phyloP scores from a whole-genome alignment of 345 rosid genomes.

The Noccaea bulbosa region DNA sequence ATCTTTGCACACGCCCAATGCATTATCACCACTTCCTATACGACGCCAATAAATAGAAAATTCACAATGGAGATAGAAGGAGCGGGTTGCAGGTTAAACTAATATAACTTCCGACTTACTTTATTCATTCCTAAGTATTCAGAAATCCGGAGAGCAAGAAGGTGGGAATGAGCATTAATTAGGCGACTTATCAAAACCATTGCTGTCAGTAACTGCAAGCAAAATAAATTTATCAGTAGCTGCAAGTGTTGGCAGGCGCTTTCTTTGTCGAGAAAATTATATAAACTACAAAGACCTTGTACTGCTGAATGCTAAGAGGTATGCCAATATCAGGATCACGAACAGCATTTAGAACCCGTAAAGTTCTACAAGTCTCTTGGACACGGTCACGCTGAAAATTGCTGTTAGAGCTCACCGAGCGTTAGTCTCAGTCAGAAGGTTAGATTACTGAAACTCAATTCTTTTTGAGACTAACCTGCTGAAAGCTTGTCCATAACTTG shows the following conservation, averaged over 20 bases:
- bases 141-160: slow-evolving; percentile 84
- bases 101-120: slow-evolving; percentile 51
- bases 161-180: slow-evolving; percentile 84
- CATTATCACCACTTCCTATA: slow-evolving; percentile 95
- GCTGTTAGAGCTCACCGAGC: slow-evolving; percentile 71
- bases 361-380: slow-evolving; percentile 88
- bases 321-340: slow-evolving; percentile 83
- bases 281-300: slow-evolving; percentile 63
- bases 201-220: slow-evolving; percentile 75
- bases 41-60: slow-evolving; percentile 32
- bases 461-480: slow-evolving; percentile 68
- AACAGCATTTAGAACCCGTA: slow-evolving; percentile 89
- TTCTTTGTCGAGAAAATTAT: slow-evolving; percentile 14
- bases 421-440: slow-evolving; percentile 24
- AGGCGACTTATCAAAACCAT: slow-evolving; percentile 85
- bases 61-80: background rate
- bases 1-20: slow-evolving; percentile 99
- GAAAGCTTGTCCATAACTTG: slow-evolving; percentile 99
- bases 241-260: background rate
- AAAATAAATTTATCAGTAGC: background rate
- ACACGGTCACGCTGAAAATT: slow-evolving; percentile 88
- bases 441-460: slow-evolving; percentile 19
- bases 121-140: slow-evolving; percentile 92
- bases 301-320: slow-evolving; percentile 88
- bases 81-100: background rate